A percentile compares a stretch with the other conserved stretches of the same genome.
phyloP scores from a whole-genome alignment of 2,329 filamentous ascomycete genomes.

The Colletotrichum sp. region DNA sequence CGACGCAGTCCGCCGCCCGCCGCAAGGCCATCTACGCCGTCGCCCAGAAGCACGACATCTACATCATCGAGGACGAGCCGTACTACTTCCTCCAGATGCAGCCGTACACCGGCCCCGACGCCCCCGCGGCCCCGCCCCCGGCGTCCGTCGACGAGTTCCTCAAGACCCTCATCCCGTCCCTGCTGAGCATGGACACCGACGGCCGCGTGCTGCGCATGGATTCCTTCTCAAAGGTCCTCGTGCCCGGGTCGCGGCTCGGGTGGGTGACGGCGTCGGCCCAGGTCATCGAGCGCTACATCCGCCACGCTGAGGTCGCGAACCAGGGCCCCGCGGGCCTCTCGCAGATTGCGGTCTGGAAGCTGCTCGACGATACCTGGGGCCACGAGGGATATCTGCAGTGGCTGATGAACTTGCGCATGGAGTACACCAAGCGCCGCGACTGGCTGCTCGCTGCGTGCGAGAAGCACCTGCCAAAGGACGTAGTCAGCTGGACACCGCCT shows the following conservation, averaged over 20 bases:
- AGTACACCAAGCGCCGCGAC: constrained; percentile 83
- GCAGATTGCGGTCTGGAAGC: constrained; percentile 84
- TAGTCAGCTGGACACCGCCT: constrained; percentile 82
- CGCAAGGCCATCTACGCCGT: constrained; percentile 77
- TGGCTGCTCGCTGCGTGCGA: constrained; percentile 82
- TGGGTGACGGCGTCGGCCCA: constrained; percentile 92
- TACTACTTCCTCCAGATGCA: constrained; percentile 95
- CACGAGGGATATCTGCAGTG: constrained; percentile 89
- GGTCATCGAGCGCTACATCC: constrained; percentile 80
- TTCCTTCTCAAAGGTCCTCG: constrained; percentile 90
- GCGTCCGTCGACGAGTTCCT: constrained; percentile 76
- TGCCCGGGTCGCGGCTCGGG: constrained; percentile 80
- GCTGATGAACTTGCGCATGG: constrained; percentile 80
- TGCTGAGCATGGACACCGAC: constrained; percentile 81
- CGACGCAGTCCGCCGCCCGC: constrained; percentile 74
- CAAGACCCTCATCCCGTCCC: constrained; percentile 72
- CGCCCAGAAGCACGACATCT: constrained; percentile 83
- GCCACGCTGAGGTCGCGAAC: constrained; percentile 81
- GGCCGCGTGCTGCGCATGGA: constrained; percentile 90
- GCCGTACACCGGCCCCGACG: constrained; percentile 65
- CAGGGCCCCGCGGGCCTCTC: constrained; percentile 87
- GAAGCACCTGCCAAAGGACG: constrained; percentile 71
- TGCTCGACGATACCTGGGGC: constrained; percentile 94
- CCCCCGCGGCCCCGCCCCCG: constrained; percentile 59
- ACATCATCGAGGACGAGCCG: constrained; percentile 90